Evolutionary conservation across 164 flowering plant genomes (phyloP), one percentile per base, ranked within the genome.

Genomic region (Dillenia suffruticosa): DNA sequence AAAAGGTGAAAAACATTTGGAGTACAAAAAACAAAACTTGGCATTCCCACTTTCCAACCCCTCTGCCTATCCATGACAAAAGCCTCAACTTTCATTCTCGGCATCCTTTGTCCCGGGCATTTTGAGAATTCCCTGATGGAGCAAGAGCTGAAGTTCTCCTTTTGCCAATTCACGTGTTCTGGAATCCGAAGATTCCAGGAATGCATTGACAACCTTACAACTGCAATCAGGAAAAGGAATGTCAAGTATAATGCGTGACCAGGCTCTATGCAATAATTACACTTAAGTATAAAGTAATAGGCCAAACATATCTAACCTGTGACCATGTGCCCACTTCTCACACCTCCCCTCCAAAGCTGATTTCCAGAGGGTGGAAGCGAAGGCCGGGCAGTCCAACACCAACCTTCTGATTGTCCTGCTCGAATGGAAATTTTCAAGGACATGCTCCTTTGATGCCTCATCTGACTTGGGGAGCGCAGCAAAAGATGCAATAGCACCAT

Each of bases 391-490:
- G 57, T 92, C 92, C 77, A 95, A 67, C 45, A 89, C 70, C 51
- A 95, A 72, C 69, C 87, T 92, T 68, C 94, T 82, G 49, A 95
- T 82, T 59, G 82, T 81, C 67, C 99, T 76, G 84, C 96, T 92
- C 17, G 99, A 92, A 71, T 92, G 90, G 75, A 92, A 92, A 70
- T 88, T 84, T 73, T 86, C 89, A 46, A 92, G 84, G 57, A 95
- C 74, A 70, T 95, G 99, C 69, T 89, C 93, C 64, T 78, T 76
- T 54, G 65, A 78, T 14, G 79, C 46, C 46, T 72, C 82, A 24
- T 82, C 88, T 44, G 77, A 56, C 68, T 88, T 90, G 5, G 96
- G 81, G 64, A 71, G 50, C 24, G 88, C 83, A 11, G 79, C 94
- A 64, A 85, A 81, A 65, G 85, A 62, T 50, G 96, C 88, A 60